Base-by-base conservation (phyloP, 176 grass and related monocot genomes). In the Dendrocalamus sinicus region DNA sequence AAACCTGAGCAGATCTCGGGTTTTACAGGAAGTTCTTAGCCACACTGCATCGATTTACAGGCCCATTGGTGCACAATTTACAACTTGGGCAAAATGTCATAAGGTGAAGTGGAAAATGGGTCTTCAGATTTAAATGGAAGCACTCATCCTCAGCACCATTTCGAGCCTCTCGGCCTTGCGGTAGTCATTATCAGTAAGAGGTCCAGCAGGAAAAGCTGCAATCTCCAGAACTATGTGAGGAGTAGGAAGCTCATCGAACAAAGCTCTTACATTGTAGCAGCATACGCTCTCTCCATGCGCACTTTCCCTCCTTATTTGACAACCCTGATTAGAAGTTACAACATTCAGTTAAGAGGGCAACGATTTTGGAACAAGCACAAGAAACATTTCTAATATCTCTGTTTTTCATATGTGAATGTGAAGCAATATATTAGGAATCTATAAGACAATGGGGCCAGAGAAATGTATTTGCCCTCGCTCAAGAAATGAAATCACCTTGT, bases 251-350 rank as follows among this genome's bases (percentile, higher is more conserved):
- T 99, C 96, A 82, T 99, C 96, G 46, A 99, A 99, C 67, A 99
- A 84, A 47, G 96, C 96, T 83, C 96, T 92, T 12, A 99, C 96
- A 30, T 96, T 99, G 72, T 94, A 88, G 90, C 96, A 99, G 67
- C 96, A 99, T 24, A 96, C 96, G 2, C 94, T 99, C 76, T 99
- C 96, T 60, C 94, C 96, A 23, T 99, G 96, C 14, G 96, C 96
- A 48, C 92, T 99, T 75, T 99, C 92, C 81, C 96, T 94, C 86
- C 96, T 95, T 83, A 99, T 99, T 89, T 94, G 90, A 76, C 96
- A 99, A 67, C 94, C 94, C 96, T 99, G 78, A 65, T 72, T 86
- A 60, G n/a, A 69, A 66, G 65, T 72, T 67, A 69, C 82, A 91
- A 91, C 19, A 62, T 26, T 60, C 10, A 40, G 69, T 87, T 87